Percentiles rank a stretch among this genome's conserved stretches.
Conservation (phyloP, 1,284 basidiomycete species). For the Cutaneotrichosporon mucoides region DNA sequence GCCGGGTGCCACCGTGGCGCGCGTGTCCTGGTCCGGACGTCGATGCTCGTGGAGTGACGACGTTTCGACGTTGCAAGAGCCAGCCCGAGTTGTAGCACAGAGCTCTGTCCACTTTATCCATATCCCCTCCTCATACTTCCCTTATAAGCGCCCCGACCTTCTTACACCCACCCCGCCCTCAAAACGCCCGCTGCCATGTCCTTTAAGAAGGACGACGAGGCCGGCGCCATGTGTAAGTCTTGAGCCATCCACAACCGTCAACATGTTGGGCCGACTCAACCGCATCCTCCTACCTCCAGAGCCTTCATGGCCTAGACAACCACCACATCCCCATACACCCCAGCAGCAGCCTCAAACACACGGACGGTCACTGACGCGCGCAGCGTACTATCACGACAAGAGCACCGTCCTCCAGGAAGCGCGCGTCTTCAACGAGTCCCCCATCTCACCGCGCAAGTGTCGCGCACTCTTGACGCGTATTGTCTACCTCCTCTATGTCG, state of each 20-base stretch:
- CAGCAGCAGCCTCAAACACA: neutral
- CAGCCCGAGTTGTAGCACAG: no score
- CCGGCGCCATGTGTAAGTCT: constrained; percentile 53
- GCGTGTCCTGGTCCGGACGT: neutral
- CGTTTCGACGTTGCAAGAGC: no score
- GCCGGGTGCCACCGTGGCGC: constrained; percentile 1
- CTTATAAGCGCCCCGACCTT: neutral
- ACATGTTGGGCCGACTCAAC: neutral
- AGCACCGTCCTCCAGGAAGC: constrained; percentile 97
- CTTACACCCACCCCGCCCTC: neutral
- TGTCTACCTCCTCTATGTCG: constrained; percentile 92
- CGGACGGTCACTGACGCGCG: neutral
- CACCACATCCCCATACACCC: neutral
- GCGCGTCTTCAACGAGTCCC: constrained; percentile 98
- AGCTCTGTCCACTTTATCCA: neutral
- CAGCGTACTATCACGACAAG: constrained; percentile 69
- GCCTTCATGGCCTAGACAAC: neutral
- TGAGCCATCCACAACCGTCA: neutral
- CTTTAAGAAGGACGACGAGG: constrained; percentile 90
- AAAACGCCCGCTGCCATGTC: constrained; percentile 47
- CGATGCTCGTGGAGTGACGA: no score
- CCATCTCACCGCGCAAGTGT: constrained; percentile 95
- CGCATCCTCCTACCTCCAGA: neutral
- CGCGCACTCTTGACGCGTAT: constrained; percentile 93
- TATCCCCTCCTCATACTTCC: neutral